Base-by-base conservation (phyloP, 164 flowering plant species). In the Chimonanthus salicifolius region DNA sequence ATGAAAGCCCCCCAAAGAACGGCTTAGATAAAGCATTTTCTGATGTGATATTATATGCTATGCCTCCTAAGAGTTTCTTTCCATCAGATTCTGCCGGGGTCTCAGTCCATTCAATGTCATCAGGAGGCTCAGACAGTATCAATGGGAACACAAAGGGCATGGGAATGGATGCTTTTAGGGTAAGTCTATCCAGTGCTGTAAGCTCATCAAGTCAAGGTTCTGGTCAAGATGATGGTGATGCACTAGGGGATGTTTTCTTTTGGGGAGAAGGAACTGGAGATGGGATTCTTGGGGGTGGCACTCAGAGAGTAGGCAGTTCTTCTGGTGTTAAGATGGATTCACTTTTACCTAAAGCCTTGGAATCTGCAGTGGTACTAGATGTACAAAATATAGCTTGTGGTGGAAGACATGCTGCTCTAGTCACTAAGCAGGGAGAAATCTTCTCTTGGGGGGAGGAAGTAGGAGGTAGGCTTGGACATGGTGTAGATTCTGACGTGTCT, bases 201-300 rank as follows among this genome's bases (percentile, higher is more conserved):
- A 95, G 99, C 79, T 91, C 98, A 73, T 95, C 99, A 72, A 95
- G 98, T 80, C 99, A 93, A 78, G 98, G 99, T 75, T 95, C 99
- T 77, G 99, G 99, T 77, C 93, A 89, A 79, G 99, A 92, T 80
- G 99, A 95, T 81, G 97, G 94, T 71, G 97, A 95, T 88, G 93
- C 97, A 71, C 72, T 93, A 71, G 99, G 99, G 21, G 99, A 95
- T 85, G 98, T 93, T 80, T 95, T 91, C 82, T 88, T 95, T 58
- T 95, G 99, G 99, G 99, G 99, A 2, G 99, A 95, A 79, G 88
- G 94, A 47, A 88, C 86, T 7, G 98, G 96, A 18, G 98, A 95
- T 78, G 97, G 94, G 67, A 84, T 90, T 78, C 65, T 93, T 72
- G 98, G 98, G 71, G 97, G 96, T 80, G 98, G 98, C 73, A 33